Evolutionary conservation across 345 rosid species (phyloP), one percentile per base, ranked within the genome.

Genomic region (Draba incana): DNA sequence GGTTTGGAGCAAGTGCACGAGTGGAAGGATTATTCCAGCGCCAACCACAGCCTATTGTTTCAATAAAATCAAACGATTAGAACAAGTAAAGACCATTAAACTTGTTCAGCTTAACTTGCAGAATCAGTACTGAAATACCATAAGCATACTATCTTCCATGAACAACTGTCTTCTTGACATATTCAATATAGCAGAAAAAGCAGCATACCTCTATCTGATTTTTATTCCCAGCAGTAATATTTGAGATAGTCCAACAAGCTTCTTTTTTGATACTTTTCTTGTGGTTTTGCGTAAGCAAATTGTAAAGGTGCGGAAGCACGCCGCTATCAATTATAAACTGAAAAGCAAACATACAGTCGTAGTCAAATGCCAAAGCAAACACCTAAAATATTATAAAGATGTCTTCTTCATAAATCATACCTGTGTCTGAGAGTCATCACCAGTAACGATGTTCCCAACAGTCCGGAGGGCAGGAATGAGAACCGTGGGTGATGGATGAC

Each of bases 161-260:
- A 64, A 49, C 33, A 66, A 42, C 6, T 5, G 12, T 42, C 49
- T 45, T 27, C 49, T 35, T 60, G 30, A 47, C 27, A 61, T 60
- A 45, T 35, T 20, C 55, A 37, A 47, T 8, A 62, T 48, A 62
- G 35, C 54, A 10, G 47, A 14, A 75, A 46, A 54, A 42, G 48
- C 9, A 54, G 27, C 53, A 48, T 76, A 90, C 97, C 97, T 90
- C 92, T 74, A 90, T 88, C 73, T 90, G 97, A 76, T 63, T 44
- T 79, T 58, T 81, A 72, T 86, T 90, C 43, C 94, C 94, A 53
- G 97, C 97, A 59, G 94, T 87, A 53, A 90, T 86, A 83, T 90
- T 90, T 27, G 97, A 90, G 74, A 90, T 82, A n/a, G 92, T 89
- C 96, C 96, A 85, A 71, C 96, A 87, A 42, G 96, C 96, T 79